A percentile compares a stretch with the other conserved stretches of the same genome.
Evolutionary conservation across 768 basidiomycete genomes (phyloP).

Genomic region (Macrocybe gigantea): DNA sequence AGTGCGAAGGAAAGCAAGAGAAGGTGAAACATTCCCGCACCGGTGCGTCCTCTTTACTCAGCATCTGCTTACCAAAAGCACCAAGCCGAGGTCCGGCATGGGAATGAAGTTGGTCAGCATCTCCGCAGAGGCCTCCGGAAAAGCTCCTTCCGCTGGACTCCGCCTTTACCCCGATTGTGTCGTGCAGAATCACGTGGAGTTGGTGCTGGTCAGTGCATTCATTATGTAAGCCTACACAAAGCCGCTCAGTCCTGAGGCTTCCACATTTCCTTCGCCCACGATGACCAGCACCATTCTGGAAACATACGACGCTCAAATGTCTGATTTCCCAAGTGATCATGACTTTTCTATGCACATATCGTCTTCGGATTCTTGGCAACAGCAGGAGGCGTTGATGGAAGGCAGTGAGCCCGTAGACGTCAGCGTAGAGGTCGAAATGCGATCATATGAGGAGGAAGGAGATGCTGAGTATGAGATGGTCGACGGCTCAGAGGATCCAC

Average conservation of each 20-base stretch:
- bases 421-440: conserved; percentile 66
- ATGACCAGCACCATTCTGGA: conserved; percentile 43
- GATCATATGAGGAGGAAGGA: conserved; percentile 38
- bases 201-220: conserved; percentile 1
- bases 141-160: too few species aligned
- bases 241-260: background rate
- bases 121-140: too few species aligned
- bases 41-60: too few species aligned
- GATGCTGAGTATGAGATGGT: conserved; percentile 54
- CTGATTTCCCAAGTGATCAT: conserved; percentile 49
- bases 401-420: conserved; percentile 36
- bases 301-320: conserved; percentile 58
- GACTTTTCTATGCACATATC: conserved; percentile 58
- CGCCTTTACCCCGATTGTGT: too few species aligned
- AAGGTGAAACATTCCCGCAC: too few species aligned
- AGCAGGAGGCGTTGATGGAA: conserved; percentile 53
- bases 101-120: too few species aligned
- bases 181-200: conserved; percentile 1
- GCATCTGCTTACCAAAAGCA: too few species aligned
- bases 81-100: too few species aligned
- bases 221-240: conserved; percentile 13
- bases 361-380: conserved; percentile 45
- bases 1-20: too few species aligned
- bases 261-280: conserved; percentile 11
- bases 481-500: conserved; percentile 30